Conservation (phyloP, 306 rosid genomes). For the Citrullus mucosospermus region DNA sequence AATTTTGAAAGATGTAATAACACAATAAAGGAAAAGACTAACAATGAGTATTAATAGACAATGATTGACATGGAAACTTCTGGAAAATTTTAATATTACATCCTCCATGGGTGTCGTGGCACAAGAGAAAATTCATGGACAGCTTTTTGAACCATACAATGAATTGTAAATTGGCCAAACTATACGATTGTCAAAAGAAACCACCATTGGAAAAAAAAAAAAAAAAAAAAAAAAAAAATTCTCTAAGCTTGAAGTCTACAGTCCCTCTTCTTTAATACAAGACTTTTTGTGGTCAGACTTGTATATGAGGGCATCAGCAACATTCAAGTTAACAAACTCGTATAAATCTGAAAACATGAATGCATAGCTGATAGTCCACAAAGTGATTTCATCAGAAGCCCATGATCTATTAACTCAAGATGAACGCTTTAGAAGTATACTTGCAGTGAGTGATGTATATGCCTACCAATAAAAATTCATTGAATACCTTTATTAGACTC, state of each 20-base stretch:
- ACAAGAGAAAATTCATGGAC: background rate
- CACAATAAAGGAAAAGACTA: background rate
- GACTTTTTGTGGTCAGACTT: background rate
- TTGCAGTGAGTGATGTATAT: background rate
- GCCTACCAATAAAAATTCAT: background rate
- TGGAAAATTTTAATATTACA: background rate
- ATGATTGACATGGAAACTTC: background rate
- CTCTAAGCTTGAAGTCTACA: background rate
- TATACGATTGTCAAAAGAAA: background rate
- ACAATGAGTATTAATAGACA: background rate
- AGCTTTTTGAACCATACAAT: background rate
- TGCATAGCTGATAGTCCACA: background rate
- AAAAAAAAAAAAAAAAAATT: too few relatives aligned
- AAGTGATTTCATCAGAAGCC: background rate
- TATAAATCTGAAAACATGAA: background rate
- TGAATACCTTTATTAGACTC: slow-evolving; percentile 48
- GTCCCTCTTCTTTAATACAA: background rate
- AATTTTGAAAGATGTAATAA: background rate
- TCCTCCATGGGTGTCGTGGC: background rate
- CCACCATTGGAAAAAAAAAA: too few relatives aligned
- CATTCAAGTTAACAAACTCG: background rate
- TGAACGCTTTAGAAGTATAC: background rate
- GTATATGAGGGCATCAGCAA: background rate
- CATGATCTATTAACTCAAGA: background rate
- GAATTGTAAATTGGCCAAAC: background rate